Evolutionary conservation across 2,329 filamentous ascomycete genomes (phyloP).

Genomic region (Arachnomyces sp.): DNA sequence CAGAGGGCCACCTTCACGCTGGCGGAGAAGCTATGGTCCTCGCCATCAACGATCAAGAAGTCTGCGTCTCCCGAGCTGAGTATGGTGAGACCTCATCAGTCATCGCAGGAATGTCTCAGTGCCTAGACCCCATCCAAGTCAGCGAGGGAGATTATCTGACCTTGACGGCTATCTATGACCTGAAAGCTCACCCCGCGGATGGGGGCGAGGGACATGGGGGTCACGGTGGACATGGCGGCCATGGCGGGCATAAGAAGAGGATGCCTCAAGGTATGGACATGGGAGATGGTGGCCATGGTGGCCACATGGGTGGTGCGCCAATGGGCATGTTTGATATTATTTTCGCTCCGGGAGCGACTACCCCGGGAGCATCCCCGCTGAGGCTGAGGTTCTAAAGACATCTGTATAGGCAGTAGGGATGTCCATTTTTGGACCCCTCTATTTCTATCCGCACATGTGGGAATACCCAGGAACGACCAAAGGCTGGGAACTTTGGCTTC

Average conservation of each 20-base stretch:
- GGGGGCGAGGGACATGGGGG: not conserved
- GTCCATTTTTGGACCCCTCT: no score
- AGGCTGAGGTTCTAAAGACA: conserved; percentile 13
- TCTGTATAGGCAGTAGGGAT: conserved; percentile 2
- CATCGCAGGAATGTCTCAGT: conserved; percentile 3
- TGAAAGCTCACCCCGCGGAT: conserved; percentile 1
- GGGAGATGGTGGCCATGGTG: no score
- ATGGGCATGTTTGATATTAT: conserved; percentile 3
- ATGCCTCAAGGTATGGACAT: no score
- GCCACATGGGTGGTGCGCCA: not conserved
- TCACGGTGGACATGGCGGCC: conserved; percentile 2
- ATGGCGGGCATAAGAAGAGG: not conserved
- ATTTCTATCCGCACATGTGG: no score
- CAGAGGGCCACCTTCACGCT: conserved; percentile 1
- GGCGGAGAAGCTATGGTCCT: conserved; percentile 1
- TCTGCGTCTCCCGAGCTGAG: not conserved
- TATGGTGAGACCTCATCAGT: not conserved
- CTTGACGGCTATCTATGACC: conserved; percentile 2
- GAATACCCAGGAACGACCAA: no score
- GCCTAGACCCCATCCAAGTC: conserved; percentile 1
- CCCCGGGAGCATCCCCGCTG: not conserved
- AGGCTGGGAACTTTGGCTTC: no score
- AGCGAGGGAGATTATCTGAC: not conserved
- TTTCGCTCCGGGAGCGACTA: not conserved
- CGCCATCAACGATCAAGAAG: not conserved